Conservation (phyloP, 768 basidiomycete species). For the Suillus subluteus region DNA sequence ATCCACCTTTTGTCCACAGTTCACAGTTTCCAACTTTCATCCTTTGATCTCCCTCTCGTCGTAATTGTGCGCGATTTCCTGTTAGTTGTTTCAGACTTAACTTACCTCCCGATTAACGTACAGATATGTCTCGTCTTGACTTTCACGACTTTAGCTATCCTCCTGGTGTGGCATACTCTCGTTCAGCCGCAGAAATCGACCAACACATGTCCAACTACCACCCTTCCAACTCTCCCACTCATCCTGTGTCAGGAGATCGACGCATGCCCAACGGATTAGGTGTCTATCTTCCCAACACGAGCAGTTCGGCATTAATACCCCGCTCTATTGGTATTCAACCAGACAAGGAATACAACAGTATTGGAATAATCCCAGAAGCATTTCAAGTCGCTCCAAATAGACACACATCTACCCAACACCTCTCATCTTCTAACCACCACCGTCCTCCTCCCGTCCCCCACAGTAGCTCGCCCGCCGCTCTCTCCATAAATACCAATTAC, state of each 20-base stretch:
- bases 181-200: conserved; percentile 37
- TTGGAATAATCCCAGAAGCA: conserved; percentile 28
- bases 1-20: conserved; percentile 9
- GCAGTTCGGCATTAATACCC: conserved; percentile 31
- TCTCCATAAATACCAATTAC: conserved; percentile 21
- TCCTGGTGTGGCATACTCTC: conserved; percentile 34
- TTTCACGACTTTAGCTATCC: conserved; percentile 43
- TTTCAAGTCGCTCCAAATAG: conserved; percentile 41
- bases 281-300: conserved; percentile 21
- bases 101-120: conserved; percentile 9
- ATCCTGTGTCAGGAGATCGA: conserved; percentile 26
- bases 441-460: conserved; percentile 39
- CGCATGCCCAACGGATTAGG: conserved; percentile 21
- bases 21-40: conserved; percentile 3
- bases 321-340: conserved; percentile 40
- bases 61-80: background rate
- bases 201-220: conserved; percentile 26
- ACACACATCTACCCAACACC: conserved; percentile 30
- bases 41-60: conserved; percentile 1
- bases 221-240: conserved; percentile 18
- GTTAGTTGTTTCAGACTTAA: background rate
- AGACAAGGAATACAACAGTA: conserved; percentile 40
- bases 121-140: conserved; percentile 49
- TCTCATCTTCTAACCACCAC: conserved; percentile 48
- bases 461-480: conserved; percentile 26